Base-by-base conservation (phyloP, 2,329 filamentous ascomycete genomes). In the Exophiala sp. region DNA sequence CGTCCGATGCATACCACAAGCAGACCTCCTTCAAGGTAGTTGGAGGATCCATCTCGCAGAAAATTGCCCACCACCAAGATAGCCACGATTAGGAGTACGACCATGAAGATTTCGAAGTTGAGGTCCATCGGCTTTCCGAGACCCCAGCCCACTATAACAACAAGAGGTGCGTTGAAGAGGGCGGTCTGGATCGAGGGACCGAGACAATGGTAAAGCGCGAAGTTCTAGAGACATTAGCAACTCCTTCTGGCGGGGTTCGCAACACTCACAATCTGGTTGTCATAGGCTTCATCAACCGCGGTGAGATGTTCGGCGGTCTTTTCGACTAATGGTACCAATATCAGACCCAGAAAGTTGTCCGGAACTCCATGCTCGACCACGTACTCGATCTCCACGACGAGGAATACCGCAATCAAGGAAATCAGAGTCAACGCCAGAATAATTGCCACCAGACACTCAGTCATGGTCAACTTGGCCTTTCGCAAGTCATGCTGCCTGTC, bases 61-160 rank as follows among this genome's bases (percentile, higher is more conserved):
- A 95, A 95, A 55, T 88, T 87, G 1, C 89, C 88, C 30, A 95
- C 86, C 0, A 89, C 88, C 35, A 96, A 73, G 60, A 95, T 91
- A 22, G 87, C 81, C 19, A 96, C 75, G 49, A 96, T 81, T 7
- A 96, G 73, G 56, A 94, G 77, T 49, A 85, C 79, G 16, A 94
- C 78, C 70, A 94, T 88, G 72, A 95, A 95, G 11, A 89, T 75
- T 60, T 93, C 86, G 65, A 95, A 95, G 64, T 88, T 83, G 45
- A 95, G 74, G 56, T 86, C 82, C 79, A 96, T 87, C 8, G 52
- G 50, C 60, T 81, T 81, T 50, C 70, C 68, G 29, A 89, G 69
- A 18, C 85, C 83, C 89, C 90, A 96, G 38, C 85, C 87, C 42
- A 94, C 84, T 30, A 95, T 75, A 27, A 95, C 81, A 6, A 88